Evolutionary conservation across 2,329 filamentous ascomycete species (phyloP), one percentile per base, ranked within the genome.

Genomic region (Aureobasidium sp.): DNA sequence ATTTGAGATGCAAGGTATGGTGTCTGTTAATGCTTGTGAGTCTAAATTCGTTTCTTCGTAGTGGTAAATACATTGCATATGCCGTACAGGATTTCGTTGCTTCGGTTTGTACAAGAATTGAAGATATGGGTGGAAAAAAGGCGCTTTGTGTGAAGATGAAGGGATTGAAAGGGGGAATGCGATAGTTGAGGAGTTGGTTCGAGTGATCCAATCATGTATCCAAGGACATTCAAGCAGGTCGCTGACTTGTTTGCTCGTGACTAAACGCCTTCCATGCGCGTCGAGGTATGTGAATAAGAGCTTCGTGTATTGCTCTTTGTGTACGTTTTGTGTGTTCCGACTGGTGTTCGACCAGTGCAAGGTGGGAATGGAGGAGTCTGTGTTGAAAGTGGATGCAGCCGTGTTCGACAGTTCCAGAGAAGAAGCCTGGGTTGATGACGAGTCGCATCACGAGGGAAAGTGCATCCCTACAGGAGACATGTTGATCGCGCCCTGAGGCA

Each of bases 21-120:
- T 25, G 12, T 36, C n/a, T 41, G n/a, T 41, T 9, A 9, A 41
- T 41, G 44, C 20, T 47, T 25, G 22, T 12, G 17, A 25, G 22
- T 25, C 22, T 25, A 25, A 25, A 25, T 45, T 57, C 53, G 39
- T 57, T 57, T 57, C 53, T 57, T 57, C 53, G 53, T 44, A 57
- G 39, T 57, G 53, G 22, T 41, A n/a, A 55, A 57, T 57, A 57
- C 53, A 42, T 41, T 55, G 34, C 36, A 25, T 34, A 36, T 41
- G 51, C 22, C 51, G 51, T 55, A 55, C 51, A 56, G 37, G 31
- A 39, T 56, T 41, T 5, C n/a, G 27, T 44, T 20, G 22, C 27
- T 44, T 44, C 22, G 22, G 22, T 39, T 44, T 44, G 52, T 56
- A 56, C 39, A 56, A 45, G 36, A 56, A 45, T 20, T 20, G 36